Conservation (phyloP, 2,329 filamentous ascomycete species). For the Sporothrix mexicana region DNA sequence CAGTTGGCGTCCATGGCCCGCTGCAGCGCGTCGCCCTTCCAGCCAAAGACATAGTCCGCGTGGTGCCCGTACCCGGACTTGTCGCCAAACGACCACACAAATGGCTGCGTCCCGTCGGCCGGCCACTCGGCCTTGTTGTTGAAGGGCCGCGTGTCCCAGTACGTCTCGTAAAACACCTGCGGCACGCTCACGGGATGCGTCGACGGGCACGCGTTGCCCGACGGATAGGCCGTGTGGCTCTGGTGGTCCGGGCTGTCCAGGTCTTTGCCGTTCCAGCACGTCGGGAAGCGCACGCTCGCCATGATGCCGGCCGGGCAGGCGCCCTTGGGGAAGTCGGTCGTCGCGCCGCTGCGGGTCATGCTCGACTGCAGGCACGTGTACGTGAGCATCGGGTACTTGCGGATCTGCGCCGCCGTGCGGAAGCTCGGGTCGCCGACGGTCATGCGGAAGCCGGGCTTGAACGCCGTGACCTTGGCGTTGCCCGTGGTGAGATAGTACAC, state of each 20-base stretch:
- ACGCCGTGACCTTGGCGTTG: conserved; percentile 48
- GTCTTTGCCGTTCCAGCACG: conserved; percentile 59
- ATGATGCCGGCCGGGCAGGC: conserved; percentile 46
- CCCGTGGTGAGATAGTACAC: conserved; percentile 46
- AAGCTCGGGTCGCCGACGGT: conserved; percentile 49
- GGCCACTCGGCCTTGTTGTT: conserved; percentile 35
- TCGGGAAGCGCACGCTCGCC: conserved; percentile 53
- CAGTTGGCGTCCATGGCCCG: conserved; percentile 47
- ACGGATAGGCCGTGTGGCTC: conserved; percentile 34
- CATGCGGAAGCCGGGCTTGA: conserved; percentile 50
- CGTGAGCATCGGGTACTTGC: conserved; percentile 50
- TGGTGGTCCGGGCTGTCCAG: conserved; percentile 44
- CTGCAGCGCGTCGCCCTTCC: conserved; percentile 38
- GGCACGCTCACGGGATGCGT: conserved; percentile 6
- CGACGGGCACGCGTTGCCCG: conserved; percentile 30
- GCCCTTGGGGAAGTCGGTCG: conserved; percentile 47
- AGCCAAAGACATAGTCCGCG: conserved; percentile 35
- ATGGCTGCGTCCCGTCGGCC: conserved; percentile 34
- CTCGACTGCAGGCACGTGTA: conserved; percentile 50
- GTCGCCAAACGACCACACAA: conserved; percentile 35
- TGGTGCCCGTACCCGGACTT: conserved; percentile 33
- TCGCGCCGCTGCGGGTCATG: no score
- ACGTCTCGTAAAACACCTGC: conserved; percentile 35
- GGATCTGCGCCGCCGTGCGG: conserved; percentile 43
- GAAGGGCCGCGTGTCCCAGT: conserved; percentile 35